Conservation (phyloP, 2,329 filamentous ascomycete genomes). For the Paecilomyces variotii region DNA sequence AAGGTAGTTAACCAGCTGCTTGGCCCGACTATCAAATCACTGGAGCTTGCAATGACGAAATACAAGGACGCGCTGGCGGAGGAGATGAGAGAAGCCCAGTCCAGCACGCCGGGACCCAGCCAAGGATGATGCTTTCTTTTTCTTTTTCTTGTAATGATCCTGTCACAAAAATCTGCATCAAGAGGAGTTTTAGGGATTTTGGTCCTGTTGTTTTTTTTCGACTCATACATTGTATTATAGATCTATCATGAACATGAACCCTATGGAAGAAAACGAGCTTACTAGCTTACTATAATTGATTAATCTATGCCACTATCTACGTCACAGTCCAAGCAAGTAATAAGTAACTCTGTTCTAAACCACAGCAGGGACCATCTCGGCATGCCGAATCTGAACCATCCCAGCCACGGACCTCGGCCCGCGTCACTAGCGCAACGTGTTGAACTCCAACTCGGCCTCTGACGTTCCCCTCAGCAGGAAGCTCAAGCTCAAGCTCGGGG, state of each 20-base stretch:
- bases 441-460: slow-evolving; percentile 10
- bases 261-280: neutral
- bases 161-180: neutral
- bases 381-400: slow-evolving; percentile 21
- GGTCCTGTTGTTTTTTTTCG: neutral
- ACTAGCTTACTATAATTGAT: too few species aligned
- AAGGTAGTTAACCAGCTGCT: slow-evolving; percentile 70
- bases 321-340: too few species aligned
- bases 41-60: slow-evolving; percentile 61
- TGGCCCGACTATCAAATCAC: slow-evolving; percentile 61
- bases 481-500: too few species aligned
- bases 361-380: slow-evolving; percentile 8
- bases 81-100: slow-evolving; percentile 40
- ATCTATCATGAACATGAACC: neutral
- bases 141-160: neutral
- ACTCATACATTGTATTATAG: slow-evolving; percentile 3
- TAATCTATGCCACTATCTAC: too few species aligned
- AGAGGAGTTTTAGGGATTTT: neutral
- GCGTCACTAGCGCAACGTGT: neutral
- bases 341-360: too few species aligned
- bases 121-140: neutral
- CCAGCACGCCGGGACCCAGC: neutral
- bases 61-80: slow-evolving; percentile 63
- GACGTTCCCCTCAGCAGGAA: neutral
- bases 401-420: slow-evolving; percentile 1